phyloP scores from a whole-genome alignment of 148 eudicot genomes.

The Dysphania ambrosioides region DNA sequence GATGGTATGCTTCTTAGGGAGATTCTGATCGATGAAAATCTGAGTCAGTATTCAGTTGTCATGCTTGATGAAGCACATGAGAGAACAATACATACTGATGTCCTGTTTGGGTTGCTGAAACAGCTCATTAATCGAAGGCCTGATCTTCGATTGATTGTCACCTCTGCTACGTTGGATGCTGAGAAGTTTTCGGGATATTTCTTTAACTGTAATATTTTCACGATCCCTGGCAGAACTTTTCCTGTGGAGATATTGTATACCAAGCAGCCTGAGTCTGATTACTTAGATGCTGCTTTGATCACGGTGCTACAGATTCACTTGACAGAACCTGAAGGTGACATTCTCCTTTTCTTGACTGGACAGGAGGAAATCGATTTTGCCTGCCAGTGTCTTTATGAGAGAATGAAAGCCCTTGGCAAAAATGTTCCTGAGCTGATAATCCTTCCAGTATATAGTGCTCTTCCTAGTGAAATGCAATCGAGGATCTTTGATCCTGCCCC shows the following conservation, averaged over 20 bases:
- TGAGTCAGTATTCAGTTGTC: conserved; percentile 72
- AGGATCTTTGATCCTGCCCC: conserved; percentile 94
- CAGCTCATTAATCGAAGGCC: conserved; percentile 68
- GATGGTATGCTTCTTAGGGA: conserved; percentile 96
- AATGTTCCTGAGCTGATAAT: conserved; percentile 85
- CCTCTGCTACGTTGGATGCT: conserved; percentile 90
- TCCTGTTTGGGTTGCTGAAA: conserved; percentile 79
- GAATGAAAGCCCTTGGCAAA: conserved; percentile 83
- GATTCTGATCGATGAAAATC: conserved; percentile 67
- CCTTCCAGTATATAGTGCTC: conserved; percentile 91
- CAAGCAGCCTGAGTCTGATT: conserved; percentile 82
- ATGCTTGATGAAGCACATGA: conserved; percentile 99
- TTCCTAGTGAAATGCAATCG: conserved; percentile 96
- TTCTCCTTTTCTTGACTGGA: conserved; percentile 86
- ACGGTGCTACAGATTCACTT: conserved; percentile 88
- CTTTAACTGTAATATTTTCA: conserved; percentile 75
- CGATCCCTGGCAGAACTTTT: conserved; percentile 88
- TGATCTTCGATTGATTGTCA: conserved; percentile 82
- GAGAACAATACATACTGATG: conserved; percentile 90
- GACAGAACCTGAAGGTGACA: conserved; percentile 91
- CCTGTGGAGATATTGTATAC: conserved; percentile 81
- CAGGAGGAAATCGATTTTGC: conserved; percentile 96
- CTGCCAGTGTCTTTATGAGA: conserved; percentile 79
- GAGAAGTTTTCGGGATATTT: conserved; percentile 91
- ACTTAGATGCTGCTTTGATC: conserved; percentile 76